Evolutionary conservation across 2,329 filamentous ascomycete genomes (phyloP), one percentile per base, ranked within the genome.

Genomic region (Stachybotrys elegans): DNA sequence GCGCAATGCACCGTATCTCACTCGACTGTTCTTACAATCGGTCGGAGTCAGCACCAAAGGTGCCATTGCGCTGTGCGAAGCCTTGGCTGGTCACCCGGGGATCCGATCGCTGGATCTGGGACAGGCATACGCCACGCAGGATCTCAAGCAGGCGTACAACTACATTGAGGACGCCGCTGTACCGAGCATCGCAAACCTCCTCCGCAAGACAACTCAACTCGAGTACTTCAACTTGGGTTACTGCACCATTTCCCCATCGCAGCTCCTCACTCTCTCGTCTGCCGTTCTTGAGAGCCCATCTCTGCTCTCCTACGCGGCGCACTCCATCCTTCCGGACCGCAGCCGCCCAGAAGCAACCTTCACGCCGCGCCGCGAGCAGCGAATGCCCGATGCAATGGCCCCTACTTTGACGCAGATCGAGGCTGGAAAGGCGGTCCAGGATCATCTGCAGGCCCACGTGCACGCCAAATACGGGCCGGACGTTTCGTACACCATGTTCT

Each of bases 131-230:
- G 63, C 66, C n/a, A 75, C 71, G 11, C 51, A 65, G 22, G 71
- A 75, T 46, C 63, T 72, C 2, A 58, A 58, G 22, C 63, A 66
- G 52, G 67, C 67, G 22, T 75, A 70, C 58, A 76, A 75, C 47
- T 75, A 65, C 55, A 59, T 75, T 34, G 65, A 67, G 22, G 68
- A 71, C 45, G 57, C 34, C 5, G 57, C 60, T 16, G 56, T 66
- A 4, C 47, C 56, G 3, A 50, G 61, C 19, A 56, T 75, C 9
- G 47, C 52, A 27, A 47, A 52, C 13, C 51, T 75, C 16, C 46
- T 74, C 41, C 48, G 47, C 13, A 53, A 55, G 5, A 55, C 58
- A 16, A 50, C 57, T 9, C 47, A 48, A 8, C 56, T 76, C 6
- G 52, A 63, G 22, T 73, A 69, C 46, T 54, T 76, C 32, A 69